Evolutionary conservation across 2,329 filamentous ascomycete genomes (phyloP), one percentile per base, ranked within the genome.

Genomic region (Fusarium denticulatum): DNA sequence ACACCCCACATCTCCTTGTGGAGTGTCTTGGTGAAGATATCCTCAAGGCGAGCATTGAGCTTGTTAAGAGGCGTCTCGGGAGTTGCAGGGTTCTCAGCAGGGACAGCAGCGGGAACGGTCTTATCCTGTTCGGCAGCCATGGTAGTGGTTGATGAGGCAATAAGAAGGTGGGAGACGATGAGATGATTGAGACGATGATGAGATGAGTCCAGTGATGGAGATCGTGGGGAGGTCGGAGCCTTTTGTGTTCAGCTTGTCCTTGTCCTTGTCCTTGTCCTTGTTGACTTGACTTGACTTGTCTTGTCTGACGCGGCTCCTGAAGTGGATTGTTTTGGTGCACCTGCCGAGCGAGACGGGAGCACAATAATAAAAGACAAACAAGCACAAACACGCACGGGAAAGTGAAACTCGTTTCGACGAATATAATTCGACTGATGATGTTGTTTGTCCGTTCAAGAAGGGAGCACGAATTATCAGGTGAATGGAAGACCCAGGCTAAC

Each of bases 1-100:
- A 98, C 90, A 55, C 95, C 95, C 90, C 95, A 98, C 88, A 98
- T 93, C 86, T 98, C 95, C 58, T 84, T 84, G 82, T 97, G 88
- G 22, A 84, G 86, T 58, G 89, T 84, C 67, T 87, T 85, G 55
- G 85, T 83, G 67, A 91, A 82, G 68, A 95, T 88, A 12, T 85
- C 81, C 11, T 88, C 83, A 39, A 95, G 86, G 36, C 86, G 85
- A 15, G 85, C 84, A 69, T 90, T 88, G 71, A 95, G 86, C 69
- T 88, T 84, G 58, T 82, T 81, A 39, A 94, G 84, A 18, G 85
- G 77, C 20, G 81, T 82, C 69, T 82, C 71, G 9, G 76, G 67
- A 46, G 69, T 67, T 46, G 39, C 60, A 49, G 60, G 32, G 30
- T 62, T 47, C 60, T 74, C 77, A 32, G 40, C 60, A 34, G 68